Conservation (phyloP, 2,329 filamentous ascomycete species). For the Trichoderma afroharzianum region DNA sequence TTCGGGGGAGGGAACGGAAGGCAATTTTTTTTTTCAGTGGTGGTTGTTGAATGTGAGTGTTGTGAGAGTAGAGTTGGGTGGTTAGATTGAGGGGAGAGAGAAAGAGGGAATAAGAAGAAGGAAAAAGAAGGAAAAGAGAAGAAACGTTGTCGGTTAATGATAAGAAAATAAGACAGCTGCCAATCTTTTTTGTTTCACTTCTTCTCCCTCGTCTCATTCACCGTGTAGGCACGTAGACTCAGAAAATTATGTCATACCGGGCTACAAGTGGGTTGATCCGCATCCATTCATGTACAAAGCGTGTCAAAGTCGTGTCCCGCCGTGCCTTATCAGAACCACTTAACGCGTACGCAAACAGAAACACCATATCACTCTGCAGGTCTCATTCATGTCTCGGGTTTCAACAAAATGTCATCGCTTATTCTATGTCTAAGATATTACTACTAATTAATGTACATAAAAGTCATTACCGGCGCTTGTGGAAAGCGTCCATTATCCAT, state of each 20-base stretch:
- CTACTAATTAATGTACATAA: not conserved
- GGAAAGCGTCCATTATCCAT: not conserved
- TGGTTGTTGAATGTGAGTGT: not conserved
- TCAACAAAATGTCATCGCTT: not conserved
- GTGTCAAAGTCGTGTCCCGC: not conserved
- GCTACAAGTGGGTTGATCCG: not conserved
- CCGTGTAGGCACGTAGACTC: not conserved
- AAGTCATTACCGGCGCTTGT: not conserved
- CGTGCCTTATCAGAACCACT: not conserved
- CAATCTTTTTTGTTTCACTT: not conserved
- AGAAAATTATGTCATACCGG: not conserved
- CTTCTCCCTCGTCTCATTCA: not conserved
- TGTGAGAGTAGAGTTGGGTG: not conserved
- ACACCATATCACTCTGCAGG: not conserved
- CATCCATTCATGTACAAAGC: not conserved
- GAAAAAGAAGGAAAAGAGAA: not conserved
- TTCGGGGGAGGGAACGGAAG: conserved; percentile 22
- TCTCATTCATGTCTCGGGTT: not conserved
- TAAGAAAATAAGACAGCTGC: not conserved
- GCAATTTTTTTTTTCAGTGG: not conserved
- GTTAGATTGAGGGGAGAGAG: not conserved
- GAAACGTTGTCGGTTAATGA: not conserved
- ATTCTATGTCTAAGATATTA: not conserved
- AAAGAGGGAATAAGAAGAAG: not conserved
- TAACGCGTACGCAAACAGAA: not conserved